Conservation (phyloP, 2,329 filamentous ascomycete species). For the Coniochaeta sp. region DNA sequence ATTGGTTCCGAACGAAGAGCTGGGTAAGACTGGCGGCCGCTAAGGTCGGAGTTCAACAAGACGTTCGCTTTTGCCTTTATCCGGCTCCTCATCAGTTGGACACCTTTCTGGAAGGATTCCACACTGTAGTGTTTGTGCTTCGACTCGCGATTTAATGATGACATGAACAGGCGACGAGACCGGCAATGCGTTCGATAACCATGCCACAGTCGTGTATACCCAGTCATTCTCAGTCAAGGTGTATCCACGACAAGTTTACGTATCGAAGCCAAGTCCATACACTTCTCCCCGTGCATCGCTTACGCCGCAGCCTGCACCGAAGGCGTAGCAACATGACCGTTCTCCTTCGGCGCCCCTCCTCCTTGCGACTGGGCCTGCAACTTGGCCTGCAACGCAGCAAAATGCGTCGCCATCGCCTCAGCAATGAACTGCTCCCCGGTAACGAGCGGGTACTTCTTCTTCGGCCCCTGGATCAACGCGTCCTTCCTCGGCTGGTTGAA, state of each 20-base stretch:
- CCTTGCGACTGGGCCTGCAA: conserved; percentile 17
- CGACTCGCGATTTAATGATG: too few relatives aligned
- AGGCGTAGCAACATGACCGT: not conserved
- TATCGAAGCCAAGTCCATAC: not conserved
- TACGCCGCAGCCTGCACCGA: conserved; percentile 3
- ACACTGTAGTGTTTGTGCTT: too few relatives aligned
- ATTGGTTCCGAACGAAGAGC: too few relatives aligned
- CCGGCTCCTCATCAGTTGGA: too few relatives aligned
- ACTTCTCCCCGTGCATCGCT: not conserved
- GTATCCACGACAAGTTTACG: not conserved
- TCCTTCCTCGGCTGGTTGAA: conserved; percentile 54
- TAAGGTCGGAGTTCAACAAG: too few relatives aligned
- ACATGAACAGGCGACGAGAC: too few relatives aligned
- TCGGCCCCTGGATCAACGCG: conserved; percentile 43
- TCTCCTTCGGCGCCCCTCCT: not conserved
- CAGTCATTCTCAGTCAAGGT: not conserved
- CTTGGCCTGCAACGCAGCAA: conserved; percentile 38
- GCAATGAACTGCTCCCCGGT: conserved; percentile 50
- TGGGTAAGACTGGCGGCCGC: too few relatives aligned
- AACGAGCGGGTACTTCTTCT: conserved; percentile 47
- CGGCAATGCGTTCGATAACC: too few relatives aligned
- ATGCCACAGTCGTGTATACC: too few relatives aligned
- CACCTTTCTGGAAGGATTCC: too few relatives aligned
- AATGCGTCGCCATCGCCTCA: conserved; percentile 33
- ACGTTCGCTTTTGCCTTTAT: too few relatives aligned